Evolutionary conservation across 2,329 filamentous ascomycete genomes (phyloP).

Genomic region (Tolypocladium ovalisporum): DNA sequence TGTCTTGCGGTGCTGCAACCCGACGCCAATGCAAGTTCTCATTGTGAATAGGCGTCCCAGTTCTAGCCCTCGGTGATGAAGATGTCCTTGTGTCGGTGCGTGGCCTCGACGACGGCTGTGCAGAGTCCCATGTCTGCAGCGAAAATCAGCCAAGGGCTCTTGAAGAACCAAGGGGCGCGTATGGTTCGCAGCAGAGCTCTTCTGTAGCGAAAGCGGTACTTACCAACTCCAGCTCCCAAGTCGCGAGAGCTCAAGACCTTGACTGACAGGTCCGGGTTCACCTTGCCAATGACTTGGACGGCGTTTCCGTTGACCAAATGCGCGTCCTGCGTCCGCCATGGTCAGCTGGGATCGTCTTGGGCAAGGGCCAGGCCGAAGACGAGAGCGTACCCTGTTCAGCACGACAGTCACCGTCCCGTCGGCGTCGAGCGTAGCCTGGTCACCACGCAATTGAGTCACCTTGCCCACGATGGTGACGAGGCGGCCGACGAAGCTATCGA

Average conservation of each 20-base stretch:
- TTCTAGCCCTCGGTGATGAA: constrained; percentile 49
- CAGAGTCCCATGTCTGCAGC: constrained; percentile 61
- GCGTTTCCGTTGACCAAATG: constrained; percentile 60
- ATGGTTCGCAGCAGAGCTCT: background rate
- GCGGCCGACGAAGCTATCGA: constrained; percentile 62
- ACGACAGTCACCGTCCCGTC: constrained; percentile 65
- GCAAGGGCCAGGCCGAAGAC: background rate
- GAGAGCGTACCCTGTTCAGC: constrained; percentile 54
- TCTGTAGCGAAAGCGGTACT: constrained; percentile 18
- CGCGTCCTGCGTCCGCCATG: constrained; percentile 41
- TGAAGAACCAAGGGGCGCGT: background rate
- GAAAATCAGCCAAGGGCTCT: background rate
- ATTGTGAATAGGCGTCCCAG: background rate
- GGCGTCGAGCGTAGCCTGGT: constrained; percentile 70
- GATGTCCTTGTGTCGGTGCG: constrained; percentile 69
- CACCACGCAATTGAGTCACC: constrained; percentile 71
- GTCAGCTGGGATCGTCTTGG: background rate
- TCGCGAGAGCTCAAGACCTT: constrained; percentile 61
- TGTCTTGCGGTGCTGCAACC: background rate
- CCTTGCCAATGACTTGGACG: constrained; percentile 71
- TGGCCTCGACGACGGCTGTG: constrained; percentile 73
- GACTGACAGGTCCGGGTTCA: constrained; percentile 61
- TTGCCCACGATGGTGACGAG: constrained; percentile 81
- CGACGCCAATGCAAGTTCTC: background rate
- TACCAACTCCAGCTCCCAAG: constrained; percentile 59